Base-by-base conservation (phyloP, 176 grass and related monocot species). In the Oryza meyeriana region DNA sequence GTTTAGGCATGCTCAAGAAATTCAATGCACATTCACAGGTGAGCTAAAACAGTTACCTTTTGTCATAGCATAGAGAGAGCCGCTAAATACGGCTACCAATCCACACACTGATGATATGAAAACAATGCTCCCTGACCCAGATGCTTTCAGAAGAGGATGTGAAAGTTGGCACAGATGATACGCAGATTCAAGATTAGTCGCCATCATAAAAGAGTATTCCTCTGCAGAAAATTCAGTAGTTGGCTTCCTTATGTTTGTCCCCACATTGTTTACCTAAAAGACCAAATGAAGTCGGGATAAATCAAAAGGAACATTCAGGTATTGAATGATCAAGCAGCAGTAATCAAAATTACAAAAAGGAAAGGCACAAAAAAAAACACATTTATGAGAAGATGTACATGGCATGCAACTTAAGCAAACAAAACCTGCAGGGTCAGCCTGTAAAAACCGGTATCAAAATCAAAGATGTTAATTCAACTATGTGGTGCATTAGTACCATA, bases 131-230 rank as follows among this genome's bases (percentile, higher is more conserved):
- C 86, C 92, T 10, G 74, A 79, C 10, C 82, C 90, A 36, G 90
- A 91, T 38, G 79, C 89, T 90, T 91, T 93, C 12, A 98, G 69
- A 82, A 95, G 88, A 87, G 95, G 90, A 74, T 98, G 90, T 25
- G 92, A 84, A 74, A 98, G 83, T 91, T 98, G 95, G 86, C 88
- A 95, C 30, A 93, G 39, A 83, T 98, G 92, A 84, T 88, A 98
- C 3, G 84, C 72, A 36, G 95, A 98, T 20, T 98, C 95, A 42
- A 98, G 87, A 75, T 98, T 95, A 27, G 90, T 93, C n/a, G 32
- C 36, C 92, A 95, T 98, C 34, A 95, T 1, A 39, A 91, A 88
- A 4, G 90, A 93, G 76, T 91, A 98, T 4, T 98, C 92, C 13
- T 93, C 87, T 31, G 85, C 63, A 52, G 71, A 84, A 81, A 59